Conservation (phyloP, 192 early-diverging fungal species). For the Helicostylum pulchrum region DNA sequence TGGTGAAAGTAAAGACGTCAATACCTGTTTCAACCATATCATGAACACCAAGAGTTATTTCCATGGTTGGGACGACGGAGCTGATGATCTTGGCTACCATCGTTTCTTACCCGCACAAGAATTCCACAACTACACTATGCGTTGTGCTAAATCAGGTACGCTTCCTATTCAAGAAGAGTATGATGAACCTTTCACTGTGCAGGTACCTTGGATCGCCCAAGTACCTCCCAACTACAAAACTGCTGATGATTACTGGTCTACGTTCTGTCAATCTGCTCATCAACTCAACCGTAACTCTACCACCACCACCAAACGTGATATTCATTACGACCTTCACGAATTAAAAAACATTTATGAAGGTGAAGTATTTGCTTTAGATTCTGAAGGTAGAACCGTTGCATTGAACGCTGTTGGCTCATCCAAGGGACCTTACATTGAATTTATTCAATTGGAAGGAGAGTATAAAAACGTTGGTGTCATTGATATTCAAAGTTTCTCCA, state of each 20-base stretch:
- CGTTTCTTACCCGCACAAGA: conserved; percentile 38
- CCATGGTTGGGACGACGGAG: conserved; percentile 41
- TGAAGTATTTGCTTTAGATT: conserved; percentile 22
- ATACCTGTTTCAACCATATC: conserved; percentile 38
- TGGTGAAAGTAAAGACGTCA: conserved; percentile 40
- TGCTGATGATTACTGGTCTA: conserved; percentile 30
- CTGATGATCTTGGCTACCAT: conserved; percentile 40
- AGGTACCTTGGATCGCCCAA: conserved; percentile 36
- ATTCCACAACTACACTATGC: conserved; percentile 28
- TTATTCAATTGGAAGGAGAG: conserved; percentile 18
- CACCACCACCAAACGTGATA: conserved; percentile 13
- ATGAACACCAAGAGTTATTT: conserved; percentile 42
- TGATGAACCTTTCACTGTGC: conserved; percentile 33
- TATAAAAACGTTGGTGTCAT: conserved; percentile 28
- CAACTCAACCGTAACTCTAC: neutral
- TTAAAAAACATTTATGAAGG: conserved; percentile 24
- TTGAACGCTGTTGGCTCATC: conserved; percentile 1
- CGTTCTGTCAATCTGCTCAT: conserved; percentile 27
- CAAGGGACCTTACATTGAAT: conserved; percentile 18
- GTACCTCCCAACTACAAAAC: conserved; percentile 18
- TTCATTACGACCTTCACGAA: conserved; percentile 16
- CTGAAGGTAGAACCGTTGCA: neutral
- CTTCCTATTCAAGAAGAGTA: conserved; percentile 19
- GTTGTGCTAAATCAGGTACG: conserved; percentile 30
- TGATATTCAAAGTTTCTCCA: conserved; percentile 36